phyloP scores from a whole-genome alignment of 768 basidiomycete genomes.

The Collybiopsis luxurians region DNA sequence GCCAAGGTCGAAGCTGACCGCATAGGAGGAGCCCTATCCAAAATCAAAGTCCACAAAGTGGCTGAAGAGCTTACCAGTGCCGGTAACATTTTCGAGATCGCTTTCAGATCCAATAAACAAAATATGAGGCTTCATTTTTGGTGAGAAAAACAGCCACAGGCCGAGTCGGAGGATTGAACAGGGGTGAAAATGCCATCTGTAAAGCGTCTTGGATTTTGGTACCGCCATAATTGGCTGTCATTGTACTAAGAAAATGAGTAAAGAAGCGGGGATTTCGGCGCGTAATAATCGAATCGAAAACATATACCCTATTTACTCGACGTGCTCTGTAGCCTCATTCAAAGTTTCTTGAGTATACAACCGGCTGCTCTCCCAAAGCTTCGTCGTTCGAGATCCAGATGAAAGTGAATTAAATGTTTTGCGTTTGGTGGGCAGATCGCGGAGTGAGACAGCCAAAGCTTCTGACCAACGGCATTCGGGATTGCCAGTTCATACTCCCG shows the following conservation, averaged over 20 bases:
- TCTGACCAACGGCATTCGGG: conserved; percentile 44
- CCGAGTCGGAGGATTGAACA: conserved; percentile 20
- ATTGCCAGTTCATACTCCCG: conserved; percentile 47
- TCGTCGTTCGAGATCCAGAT: conserved; percentile 33
- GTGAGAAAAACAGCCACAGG: conserved; percentile 53
- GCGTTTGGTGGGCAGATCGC: conserved; percentile 38
- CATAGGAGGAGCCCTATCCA: too few species aligned
- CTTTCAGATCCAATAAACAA: conserved; percentile 8
- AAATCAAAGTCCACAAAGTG: too few species aligned
- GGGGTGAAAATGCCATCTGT: conserved; percentile 28
- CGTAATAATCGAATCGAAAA: background rate
- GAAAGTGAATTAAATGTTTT: conserved; percentile 57
- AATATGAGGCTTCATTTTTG: conserved; percentile 52
- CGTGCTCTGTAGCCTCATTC: background rate
- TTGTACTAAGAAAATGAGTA: too few species aligned
- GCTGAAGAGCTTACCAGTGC: too few species aligned
- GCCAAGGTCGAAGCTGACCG: too few species aligned
- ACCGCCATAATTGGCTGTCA: conserved; percentile 40
- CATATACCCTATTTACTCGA: background rate
- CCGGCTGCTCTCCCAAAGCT: conserved; percentile 35
- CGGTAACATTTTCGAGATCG: background rate
- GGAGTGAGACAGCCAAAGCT: conserved; percentile 45
- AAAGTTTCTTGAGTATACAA: conserved; percentile 30
- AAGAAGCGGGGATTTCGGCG: background rate
- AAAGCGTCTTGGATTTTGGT: conserved; percentile 49